These are phyloP conservation scores for Bruguiera hainesii DNA, from an alignment of 441 rosid species.

Conservation along the genomic window DNA sequence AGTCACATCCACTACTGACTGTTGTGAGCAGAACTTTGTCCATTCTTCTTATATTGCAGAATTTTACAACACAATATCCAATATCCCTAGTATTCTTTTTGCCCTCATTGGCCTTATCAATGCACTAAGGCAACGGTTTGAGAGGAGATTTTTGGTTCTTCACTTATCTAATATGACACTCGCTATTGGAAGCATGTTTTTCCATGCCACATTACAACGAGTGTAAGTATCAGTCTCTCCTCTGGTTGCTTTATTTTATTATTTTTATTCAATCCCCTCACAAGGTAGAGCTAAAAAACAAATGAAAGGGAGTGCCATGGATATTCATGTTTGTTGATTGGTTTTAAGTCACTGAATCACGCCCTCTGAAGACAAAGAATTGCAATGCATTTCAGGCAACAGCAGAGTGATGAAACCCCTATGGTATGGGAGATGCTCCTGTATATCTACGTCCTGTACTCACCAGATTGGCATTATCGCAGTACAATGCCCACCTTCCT, in stretches of 20 bases:
- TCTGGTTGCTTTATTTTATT: background rate
- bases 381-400: constrained; percentile 54
- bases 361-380: background rate
- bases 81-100: constrained; percentile 61
- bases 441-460: constrained; percentile 77
- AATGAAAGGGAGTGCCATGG: background rate
- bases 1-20: constrained; percentile 67
- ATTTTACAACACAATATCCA: constrained; percentile 75
- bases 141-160: constrained; percentile 82
- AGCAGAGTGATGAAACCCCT: constrained; percentile 83
- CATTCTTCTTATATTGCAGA: constrained; percentile 77
- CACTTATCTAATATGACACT: constrained; percentile 84
- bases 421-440: constrained; percentile 96
- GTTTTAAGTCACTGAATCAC: background rate
- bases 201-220: constrained; percentile 78
- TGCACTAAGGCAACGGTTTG: constrained; percentile 75
- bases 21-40: constrained; percentile 73
- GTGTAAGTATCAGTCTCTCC: constrained; percentile 43
- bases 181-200: constrained; percentile 85
- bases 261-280: background rate
- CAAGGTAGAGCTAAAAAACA: background rate
- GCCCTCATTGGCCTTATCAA: constrained; percentile 72
- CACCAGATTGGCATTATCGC: constrained; percentile 91
- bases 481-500: constrained; percentile 86
- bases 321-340: background rate